Base-by-base conservation (phyloP, 2,329 filamentous ascomycete species). In the Scorias spongiosa region DNA sequence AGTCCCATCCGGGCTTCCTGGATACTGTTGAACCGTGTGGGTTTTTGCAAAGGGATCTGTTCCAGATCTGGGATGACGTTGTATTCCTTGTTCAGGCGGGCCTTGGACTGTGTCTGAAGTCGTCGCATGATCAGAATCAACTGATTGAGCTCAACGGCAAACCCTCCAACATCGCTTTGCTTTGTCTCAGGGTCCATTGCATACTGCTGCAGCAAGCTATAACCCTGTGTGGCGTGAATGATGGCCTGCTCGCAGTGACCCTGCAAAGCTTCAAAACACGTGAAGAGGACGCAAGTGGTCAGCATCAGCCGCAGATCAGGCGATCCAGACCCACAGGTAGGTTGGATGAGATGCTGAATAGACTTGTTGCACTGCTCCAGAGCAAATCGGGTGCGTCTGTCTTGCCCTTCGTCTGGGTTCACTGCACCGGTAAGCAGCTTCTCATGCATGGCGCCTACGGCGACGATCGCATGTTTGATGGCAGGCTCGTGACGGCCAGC, bases 241-340 rank as follows among this genome's bases (percentile, higher is more conserved):
- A 55, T 54, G 5, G 52, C 52, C 39, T 55, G 52, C 39, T 55
- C 50, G 29, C 50, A 54, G 34, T 55, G 47, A 7, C 52, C 50
- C 29, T 54, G 51, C 42, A 55, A 42, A 2, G 48, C 51, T 40
- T 56, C 51, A 39, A 53, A 55, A 39, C 50, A 54, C 10, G 49
- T 50, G 42, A 53, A 54, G 2, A 54, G 47, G 4, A 55, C 47
- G 34, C 51, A 54, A 2, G 51, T 48, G 5, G 52, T 54, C n/a
- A 55, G 46, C 41, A 53, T 49, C 29, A 54, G 40, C 20, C 49
- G 43, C 12, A 55, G 44, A 39, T 51, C 46, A 10, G 47, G 50
- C n/a, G 44, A 40, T 14, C 30, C 36, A 11, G 30, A 40, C 5
- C 29, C 46, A 18, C 47, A 34, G 4, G 12, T 14, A 2, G 47